A percentile compares a stretch with the other conserved stretches of the same genome.
Conservation (phyloP, 2,329 filamentous ascomycete species). For the Blastomyces gilchristii region DNA sequence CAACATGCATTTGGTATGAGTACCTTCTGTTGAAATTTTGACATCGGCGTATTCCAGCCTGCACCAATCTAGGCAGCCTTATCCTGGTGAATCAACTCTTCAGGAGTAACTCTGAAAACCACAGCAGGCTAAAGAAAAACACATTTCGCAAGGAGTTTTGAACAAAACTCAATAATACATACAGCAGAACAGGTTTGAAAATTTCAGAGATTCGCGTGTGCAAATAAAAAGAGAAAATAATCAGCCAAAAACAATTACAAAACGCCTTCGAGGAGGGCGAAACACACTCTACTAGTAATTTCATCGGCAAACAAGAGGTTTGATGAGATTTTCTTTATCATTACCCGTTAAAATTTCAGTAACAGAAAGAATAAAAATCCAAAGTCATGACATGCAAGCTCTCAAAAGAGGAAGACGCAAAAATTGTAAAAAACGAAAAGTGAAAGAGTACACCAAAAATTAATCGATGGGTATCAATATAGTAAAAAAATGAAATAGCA, state of each 20-base stretch:
- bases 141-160: not conserved
- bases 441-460: not conserved
- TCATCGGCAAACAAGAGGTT: not conserved
- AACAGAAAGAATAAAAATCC: not conserved
- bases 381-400: not conserved
- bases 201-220: not conserved
- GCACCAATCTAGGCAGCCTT: constrained; percentile 6
- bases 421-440: not conserved
- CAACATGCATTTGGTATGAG: not conserved
- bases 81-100: not conserved
- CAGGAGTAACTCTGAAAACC: not conserved
- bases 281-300: not conserved
- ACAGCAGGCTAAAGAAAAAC: not conserved
- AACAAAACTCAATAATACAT: not conserved
- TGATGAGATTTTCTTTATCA: not conserved
- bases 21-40: not conserved
- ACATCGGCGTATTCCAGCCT: constrained; percentile 3
- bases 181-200: constrained; percentile 1
- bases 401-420: not conserved
- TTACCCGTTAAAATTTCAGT: not conserved
- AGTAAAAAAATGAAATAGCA: not conserved
- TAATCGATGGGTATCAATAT: constrained; percentile 1
- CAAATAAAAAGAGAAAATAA: not conserved
- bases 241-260: not conserved
- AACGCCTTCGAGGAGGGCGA: too few species aligned